Base-by-base conservation (phyloP, 805 yeast species). In the Sugiyamaella mastotermitis region DNA sequence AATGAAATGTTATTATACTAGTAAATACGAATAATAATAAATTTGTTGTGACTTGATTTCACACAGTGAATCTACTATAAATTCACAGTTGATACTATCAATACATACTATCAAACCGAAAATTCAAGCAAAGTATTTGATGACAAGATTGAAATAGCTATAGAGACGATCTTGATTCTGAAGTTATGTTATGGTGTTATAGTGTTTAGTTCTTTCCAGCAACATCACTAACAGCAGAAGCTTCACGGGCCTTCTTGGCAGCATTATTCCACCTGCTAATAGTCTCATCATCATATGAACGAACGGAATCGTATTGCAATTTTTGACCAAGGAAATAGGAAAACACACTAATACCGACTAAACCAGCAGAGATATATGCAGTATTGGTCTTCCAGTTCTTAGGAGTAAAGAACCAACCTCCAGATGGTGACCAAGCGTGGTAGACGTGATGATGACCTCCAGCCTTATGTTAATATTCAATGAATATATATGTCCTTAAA, bases 391-490 rank as follows among this genome's bases (percentile, higher is more conserved):
- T 62, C 58, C 69, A 68, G 61, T 74, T 74, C 47, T 58, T 61
- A 14, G 80, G 80, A 11, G 69, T 66, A 51, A 67, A 68, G 55
- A 53, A 67, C 79, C 80, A 74, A 35, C 79, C 80, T 40, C 80
- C 80, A 2, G 74, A 51, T 19, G 74, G 75, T 15, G 74, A 54
- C 57, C 57, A 51, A 4, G 57, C 55, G 38, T 53, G 50, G 41
- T 45, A 17, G 18, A 33, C 27, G 26, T 38, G 41, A 15, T 27
- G 30, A 27, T 27, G 30, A 11, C 30, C 30, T 5, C 30, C 30
- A 27, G 30, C 30, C 30, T 27, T 11, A n/a, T n/a, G n/a, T n/a
- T n/a, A n/a, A n/a, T n/a, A n/a, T n/a, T n/a, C n/a, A n/a, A n/a
- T n/a, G n/a, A n/a, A n/a, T n/a, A n/a, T n/a, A n/a, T n/a, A n/a